These are phyloP conservation scores for Ganoderma multipileum DNA, from an alignment of 1,284 basidiomycete species.

Conservation along the genomic window DNA sequence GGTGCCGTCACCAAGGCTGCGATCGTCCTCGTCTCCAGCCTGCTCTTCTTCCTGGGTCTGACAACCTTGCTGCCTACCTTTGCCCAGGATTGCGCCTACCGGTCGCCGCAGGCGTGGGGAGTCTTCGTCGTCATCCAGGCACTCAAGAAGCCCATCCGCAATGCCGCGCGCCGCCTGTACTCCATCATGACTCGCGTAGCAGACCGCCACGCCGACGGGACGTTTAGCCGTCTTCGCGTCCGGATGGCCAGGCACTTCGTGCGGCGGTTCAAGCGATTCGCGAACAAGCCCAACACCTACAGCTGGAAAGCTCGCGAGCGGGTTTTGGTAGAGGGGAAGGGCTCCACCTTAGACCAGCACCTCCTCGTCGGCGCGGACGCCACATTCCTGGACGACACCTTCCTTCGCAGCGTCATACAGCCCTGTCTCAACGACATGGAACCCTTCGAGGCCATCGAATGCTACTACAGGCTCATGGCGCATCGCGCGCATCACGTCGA, in stretches of 20 bases:
- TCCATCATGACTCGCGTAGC: slow-evolving; percentile 12
- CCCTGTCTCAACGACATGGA: slow-evolving; percentile 30
- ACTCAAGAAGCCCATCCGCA: slow-evolving; percentile 22
- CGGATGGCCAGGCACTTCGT: slow-evolving; percentile 18
- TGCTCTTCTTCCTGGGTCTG: slow-evolving; percentile 27
- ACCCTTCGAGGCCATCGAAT: slow-evolving; percentile 14
- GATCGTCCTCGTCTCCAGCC: slow-evolving; percentile 27
- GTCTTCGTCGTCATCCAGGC: slow-evolving; percentile 28
- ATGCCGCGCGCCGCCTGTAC: slow-evolving; percentile 9
- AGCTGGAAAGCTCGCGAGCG: slow-evolving; percentile 29
- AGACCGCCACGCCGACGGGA: slow-evolving; percentile 15
- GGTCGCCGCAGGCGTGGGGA: slow-evolving; percentile 36
- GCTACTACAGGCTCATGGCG: slow-evolving; percentile 25
- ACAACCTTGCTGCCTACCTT: slow-evolving; percentile 35
- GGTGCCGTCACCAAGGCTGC: slow-evolving; percentile 25
- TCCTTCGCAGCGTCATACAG: slow-evolving; percentile 25
- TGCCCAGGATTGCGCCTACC: slow-evolving; percentile 34
- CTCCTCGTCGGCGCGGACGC: slow-evolving; percentile 26
- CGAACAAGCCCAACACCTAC: slow-evolving; percentile 27
- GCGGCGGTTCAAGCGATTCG: slow-evolving; percentile 19
- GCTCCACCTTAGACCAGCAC: slow-evolving; percentile 23
- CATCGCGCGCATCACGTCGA: slow-evolving; percentile 26
- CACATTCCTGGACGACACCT: slow-evolving; percentile 26
- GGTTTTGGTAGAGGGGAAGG: slow-evolving; percentile 21
- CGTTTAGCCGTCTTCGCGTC: slow-evolving; percentile 14